A percentile compares a stretch with the other conserved stretches of the same genome.
Conservation (phyloP, 2,329 filamentous ascomycete species). For the Exophiala oligosperma region DNA sequence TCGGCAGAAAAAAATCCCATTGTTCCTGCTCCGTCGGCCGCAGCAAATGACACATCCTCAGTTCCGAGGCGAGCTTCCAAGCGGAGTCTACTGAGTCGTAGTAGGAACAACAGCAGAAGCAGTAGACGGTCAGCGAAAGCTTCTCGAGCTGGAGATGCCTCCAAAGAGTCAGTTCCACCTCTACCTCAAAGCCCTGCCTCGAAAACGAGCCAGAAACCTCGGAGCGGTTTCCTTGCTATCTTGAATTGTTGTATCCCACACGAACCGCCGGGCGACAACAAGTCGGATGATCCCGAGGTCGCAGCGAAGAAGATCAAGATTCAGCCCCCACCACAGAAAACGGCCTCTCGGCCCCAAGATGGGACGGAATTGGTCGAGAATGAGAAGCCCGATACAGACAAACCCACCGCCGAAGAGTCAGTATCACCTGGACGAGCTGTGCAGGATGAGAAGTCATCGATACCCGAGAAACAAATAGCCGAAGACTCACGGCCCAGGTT, state of each 20-base stretch:
- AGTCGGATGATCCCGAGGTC: slow-evolving; percentile 28
- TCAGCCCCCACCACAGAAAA: slow-evolving; percentile 23
- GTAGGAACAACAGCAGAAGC: slow-evolving; percentile 29
- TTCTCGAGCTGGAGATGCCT: slow-evolving; percentile 18
- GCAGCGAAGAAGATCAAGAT: slow-evolving; percentile 30
- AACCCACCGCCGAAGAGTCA: slow-evolving; percentile 10
- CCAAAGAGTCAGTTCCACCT: slow-evolving; percentile 23
- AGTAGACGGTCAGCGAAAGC: slow-evolving; percentile 28
- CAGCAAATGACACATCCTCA: slow-evolving; percentile 18
- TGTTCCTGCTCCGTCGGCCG: slow-evolving; percentile 12
- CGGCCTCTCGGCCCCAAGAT: slow-evolving; percentile 22
- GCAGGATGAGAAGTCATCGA: slow-evolving; percentile 17
- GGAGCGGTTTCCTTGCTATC: slow-evolving; percentile 27
- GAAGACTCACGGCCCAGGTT: slow-evolving; percentile 14
- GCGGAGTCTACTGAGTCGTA: slow-evolving; percentile 29
- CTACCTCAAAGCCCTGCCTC: slow-evolving; percentile 17
- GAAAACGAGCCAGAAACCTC: slow-evolving; percentile 24
- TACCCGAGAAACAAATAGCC: slow-evolving; percentile 17
- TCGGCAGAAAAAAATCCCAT: slow-evolving; percentile 10
- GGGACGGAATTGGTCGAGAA: slow-evolving; percentile 20
- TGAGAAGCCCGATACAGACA: slow-evolving; percentile 19
- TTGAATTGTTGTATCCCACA: slow-evolving; percentile 29
- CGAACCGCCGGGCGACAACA: slow-evolving; percentile 19
- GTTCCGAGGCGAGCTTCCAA: slow-evolving; percentile 30
- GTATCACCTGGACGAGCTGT: slow-evolving; percentile 2